Evolutionary conservation across 1,139 yeast genomes (phyloP).

Genomic region (Candida sp.): DNA sequence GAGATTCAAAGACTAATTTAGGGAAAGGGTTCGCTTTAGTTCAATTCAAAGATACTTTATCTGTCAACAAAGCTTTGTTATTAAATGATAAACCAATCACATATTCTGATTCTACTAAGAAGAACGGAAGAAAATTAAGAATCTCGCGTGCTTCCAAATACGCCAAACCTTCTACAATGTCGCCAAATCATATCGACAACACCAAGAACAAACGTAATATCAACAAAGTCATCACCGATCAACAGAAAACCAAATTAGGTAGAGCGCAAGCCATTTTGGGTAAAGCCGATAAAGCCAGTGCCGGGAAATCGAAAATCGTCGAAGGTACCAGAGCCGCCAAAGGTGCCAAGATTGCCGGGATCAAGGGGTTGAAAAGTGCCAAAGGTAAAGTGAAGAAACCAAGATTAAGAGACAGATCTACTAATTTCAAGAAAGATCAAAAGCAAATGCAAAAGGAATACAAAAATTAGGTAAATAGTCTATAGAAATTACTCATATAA

Average conservation of each 20-base stretch:
- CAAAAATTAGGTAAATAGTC: constrained; percentile 4
- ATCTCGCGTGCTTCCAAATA: constrained; percentile 70
- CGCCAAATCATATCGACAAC: constrained; percentile 45
- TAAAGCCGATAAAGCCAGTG: constrained; percentile 72
- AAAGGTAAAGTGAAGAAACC: constrained; percentile 56
- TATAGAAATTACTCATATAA: too few relatives aligned
- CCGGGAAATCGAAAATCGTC: constrained; percentile 46
- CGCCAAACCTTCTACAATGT: constrained; percentile 44
- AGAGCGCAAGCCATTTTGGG: constrained; percentile 75
- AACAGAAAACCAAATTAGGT: constrained; percentile 75
- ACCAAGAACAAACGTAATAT: constrained; percentile 22
- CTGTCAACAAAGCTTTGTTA: constrained; percentile 80
- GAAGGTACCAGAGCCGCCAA: constrained; percentile 86
- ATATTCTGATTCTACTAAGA: constrained; percentile 21
- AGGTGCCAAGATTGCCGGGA: constrained; percentile 58
- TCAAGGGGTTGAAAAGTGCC: constrained; percentile 48
- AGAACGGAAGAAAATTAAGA: constrained; percentile 58
- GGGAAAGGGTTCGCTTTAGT: constrained; percentile 98
- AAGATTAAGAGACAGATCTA: constrained; percentile 63
- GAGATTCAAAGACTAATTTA: constrained; percentile 90
- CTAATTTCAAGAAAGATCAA: constrained; percentile 49
- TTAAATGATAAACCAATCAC: constrained; percentile 68
- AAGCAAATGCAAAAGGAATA: constrained; percentile 17
- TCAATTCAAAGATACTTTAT: constrained; percentile 78
- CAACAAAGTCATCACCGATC: constrained; percentile 42